These are phyloP conservation scores for Acanthamoeba divionensis DNA, from an alignment of 208 protist genomes.

Conservation along the genomic window DNA sequence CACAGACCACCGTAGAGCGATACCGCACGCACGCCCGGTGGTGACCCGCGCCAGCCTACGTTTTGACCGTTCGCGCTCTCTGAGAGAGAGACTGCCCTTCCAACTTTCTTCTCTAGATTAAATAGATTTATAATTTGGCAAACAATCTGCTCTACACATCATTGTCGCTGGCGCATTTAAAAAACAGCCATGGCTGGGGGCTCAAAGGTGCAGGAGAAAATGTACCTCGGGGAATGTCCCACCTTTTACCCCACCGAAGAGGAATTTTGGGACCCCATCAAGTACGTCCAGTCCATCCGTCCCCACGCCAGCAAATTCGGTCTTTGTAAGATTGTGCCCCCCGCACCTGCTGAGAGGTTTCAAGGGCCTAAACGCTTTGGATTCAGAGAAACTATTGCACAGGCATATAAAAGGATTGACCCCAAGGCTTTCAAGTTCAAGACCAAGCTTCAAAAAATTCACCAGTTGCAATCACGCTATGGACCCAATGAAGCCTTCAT, in stretches of 20 bases:
- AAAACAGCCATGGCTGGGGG: too few relatives aligned
- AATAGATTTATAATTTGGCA: too few relatives aligned
- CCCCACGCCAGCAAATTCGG: conserved; percentile 61
- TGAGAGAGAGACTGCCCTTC: too few relatives aligned
- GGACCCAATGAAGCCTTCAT: conserved; percentile 60
- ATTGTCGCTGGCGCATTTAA: too few relatives aligned
- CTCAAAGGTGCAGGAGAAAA: neutral
- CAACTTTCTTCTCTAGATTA: too few relatives aligned
- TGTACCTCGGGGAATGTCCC: conserved; percentile 64
- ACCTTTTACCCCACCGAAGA: conserved; percentile 72
- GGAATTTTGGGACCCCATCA: conserved; percentile 66
- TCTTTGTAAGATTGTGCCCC: conserved; percentile 64
- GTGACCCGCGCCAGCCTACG: too few relatives aligned
- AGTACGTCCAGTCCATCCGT: conserved; percentile 66
- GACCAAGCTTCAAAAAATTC: conserved; percentile 66
- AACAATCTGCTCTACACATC: too few relatives aligned
- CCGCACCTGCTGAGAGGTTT: neutral
- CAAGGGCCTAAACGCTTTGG: neutral
- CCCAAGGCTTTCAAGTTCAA: conserved; percentile 58
- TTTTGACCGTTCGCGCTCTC: too few relatives aligned
- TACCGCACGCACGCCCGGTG: too few relatives aligned
- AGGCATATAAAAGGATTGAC: neutral
- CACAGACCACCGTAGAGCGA: too few relatives aligned
- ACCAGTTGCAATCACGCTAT: conserved; percentile 57
- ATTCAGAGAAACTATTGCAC: neutral